These are phyloP conservation scores for Pseudonitzschia pungens DNA, from an alignment of 108 stramenopile species.

Conservation along the genomic window DNA sequence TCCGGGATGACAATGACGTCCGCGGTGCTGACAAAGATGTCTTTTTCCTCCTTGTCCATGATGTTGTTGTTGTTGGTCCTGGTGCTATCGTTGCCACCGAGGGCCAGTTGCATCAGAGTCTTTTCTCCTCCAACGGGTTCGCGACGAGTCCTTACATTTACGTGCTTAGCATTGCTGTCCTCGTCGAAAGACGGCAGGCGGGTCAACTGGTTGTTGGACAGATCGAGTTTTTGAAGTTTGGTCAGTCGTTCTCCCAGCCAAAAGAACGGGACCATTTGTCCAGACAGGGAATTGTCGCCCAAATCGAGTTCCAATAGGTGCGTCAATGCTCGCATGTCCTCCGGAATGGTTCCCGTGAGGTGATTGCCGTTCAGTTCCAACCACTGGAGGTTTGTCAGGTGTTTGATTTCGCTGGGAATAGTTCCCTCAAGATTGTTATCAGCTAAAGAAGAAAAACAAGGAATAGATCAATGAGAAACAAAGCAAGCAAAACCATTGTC, in stretches of 20 bases:
- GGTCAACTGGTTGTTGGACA: constrained; percentile 15
- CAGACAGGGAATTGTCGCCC: constrained; percentile 30
- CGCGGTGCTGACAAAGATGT: constrained; percentile 3
- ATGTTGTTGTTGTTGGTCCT: constrained; percentile 6
- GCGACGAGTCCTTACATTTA: background rate
- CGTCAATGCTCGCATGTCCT: constrained; percentile 9
- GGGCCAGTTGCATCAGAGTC: constrained; percentile 27
- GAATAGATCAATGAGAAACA: constrained; percentile 1
- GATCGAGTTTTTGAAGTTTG: constrained; percentile 19
- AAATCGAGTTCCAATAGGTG: constrained; percentile 36
- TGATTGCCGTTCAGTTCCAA: constrained; percentile 47
- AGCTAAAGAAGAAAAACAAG: constrained; percentile 1
- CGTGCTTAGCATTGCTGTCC: background rate
- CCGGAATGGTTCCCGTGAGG: constrained; percentile 43
- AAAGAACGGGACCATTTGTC: constrained; percentile 27
- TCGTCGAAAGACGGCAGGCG: background rate
- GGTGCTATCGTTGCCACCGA: constrained; percentile 43
- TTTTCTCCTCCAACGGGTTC: background rate
- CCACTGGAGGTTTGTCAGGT: constrained; percentile 31
- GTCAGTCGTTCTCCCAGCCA: constrained; percentile 11
- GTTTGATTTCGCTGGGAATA: constrained; percentile 43
- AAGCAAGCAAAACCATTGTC: too few species aligned
- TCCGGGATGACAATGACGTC: constrained; percentile 20
- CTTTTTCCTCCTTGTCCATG: constrained; percentile 31
- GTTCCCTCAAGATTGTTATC: constrained; percentile 49